phyloP scores from a whole-genome alignment of 2,329 filamentous ascomycete species.

The Pseudopithomyces maydicus region DNA sequence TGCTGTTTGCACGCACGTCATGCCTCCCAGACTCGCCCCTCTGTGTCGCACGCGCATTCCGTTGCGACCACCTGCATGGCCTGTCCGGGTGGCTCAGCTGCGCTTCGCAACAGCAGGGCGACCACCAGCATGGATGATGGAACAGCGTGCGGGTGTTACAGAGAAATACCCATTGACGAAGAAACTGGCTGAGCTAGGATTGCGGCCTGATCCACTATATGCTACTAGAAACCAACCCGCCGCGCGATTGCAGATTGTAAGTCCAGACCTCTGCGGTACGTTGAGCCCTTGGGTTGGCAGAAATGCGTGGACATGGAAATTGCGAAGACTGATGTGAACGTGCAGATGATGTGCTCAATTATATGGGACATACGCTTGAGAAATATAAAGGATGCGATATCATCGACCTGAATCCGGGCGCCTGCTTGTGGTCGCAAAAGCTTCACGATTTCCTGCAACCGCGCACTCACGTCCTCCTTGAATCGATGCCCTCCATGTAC shows the following conservation, averaged over 20 bases:
- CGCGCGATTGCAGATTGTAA: constrained; percentile 47
- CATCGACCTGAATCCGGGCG: constrained; percentile 83
- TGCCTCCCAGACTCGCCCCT: not conserved
- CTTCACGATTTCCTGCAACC: constrained; percentile 77
- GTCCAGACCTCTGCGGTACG: constrained; percentile 52
- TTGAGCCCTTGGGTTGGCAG: constrained; percentile 20
- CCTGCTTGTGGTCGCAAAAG: constrained; percentile 77
- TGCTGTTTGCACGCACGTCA: not conserved
- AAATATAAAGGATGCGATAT: constrained; percentile 80
- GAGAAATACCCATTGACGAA: not conserved
- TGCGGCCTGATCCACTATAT: not conserved
- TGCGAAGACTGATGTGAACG: constrained; percentile 5
- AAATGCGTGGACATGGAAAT: not conserved
- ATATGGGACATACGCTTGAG: constrained; percentile 70
- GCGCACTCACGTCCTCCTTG: constrained; percentile 81
- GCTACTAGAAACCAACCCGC: not conserved
- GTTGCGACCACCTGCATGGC: not conserved
- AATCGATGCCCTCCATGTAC: constrained; percentile 68
- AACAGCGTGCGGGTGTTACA: not conserved
- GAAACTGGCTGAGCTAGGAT: not conserved
- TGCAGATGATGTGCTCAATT: constrained; percentile 70
- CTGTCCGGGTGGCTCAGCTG: not conserved
- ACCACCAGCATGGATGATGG: not conserved
- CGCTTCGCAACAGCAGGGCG: not conserved
- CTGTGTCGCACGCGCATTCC: not conserved